Evolutionary conservation across 805 yeast species (phyloP).

Genomic region (Wickerhamiella kazuoi): DNA sequence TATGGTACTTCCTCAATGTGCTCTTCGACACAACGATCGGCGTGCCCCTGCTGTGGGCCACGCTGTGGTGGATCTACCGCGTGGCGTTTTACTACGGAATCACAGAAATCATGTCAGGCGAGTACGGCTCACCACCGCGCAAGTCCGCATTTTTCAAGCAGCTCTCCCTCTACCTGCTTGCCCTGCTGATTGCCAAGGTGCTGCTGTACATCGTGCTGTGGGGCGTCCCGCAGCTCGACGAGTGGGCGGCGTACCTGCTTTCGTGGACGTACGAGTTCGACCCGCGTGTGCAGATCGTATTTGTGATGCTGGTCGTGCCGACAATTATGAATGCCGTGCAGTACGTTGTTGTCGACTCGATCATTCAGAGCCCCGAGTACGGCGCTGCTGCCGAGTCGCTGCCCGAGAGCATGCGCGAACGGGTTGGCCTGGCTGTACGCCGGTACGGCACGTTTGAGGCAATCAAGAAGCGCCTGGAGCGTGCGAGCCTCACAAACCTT

Average conservation of each 20-base stretch:
- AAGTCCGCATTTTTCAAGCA: constrained; percentile 56
- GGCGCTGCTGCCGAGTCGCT: constrained; percentile 7
- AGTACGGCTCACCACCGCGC: constrained; percentile 48
- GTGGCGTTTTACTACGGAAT: constrained; percentile 28
- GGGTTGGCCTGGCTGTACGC: constrained; percentile 1
- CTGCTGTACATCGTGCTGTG: constrained; percentile 39
- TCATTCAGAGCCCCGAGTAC: constrained; percentile 34
- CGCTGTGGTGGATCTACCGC: constrained; percentile 26
- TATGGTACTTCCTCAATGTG: constrained; percentile 83
- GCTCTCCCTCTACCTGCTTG: constrained; percentile 45
- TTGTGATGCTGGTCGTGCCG: constrained; percentile 54
- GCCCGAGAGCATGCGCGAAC: neutral
- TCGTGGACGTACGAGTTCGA: constrained; percentile 61
- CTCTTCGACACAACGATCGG: constrained; percentile 89
- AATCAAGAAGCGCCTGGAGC: constrained; percentile 2
- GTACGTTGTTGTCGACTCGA: constrained; percentile 39
- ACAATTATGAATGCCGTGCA: constrained; percentile 30
- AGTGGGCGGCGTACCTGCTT: constrained; percentile 52
- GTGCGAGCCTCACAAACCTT: neutral
- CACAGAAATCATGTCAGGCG: constrained; percentile 30
- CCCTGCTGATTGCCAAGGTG: constrained; percentile 46
- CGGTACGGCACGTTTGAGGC: constrained; percentile 8
- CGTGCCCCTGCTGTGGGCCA: constrained; percentile 56
- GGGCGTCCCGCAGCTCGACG: constrained; percentile 48
- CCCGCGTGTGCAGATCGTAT: constrained; percentile 67